Conservation (phyloP, 2,329 filamentous ascomycete genomes). For the Neobulgaria alba region DNA sequence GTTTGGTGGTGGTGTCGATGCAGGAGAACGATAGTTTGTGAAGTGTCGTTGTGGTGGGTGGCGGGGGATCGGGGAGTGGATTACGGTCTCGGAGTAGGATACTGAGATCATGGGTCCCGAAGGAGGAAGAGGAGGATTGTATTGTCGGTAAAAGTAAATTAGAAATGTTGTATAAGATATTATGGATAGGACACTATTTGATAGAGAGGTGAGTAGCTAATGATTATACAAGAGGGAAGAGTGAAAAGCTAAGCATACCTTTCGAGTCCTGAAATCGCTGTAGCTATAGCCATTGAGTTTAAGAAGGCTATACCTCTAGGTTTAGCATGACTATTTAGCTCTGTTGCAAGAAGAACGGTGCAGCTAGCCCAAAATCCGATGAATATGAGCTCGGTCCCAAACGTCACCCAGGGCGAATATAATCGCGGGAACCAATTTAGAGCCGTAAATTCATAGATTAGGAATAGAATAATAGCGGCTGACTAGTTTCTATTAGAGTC, state of each 20-base stretch:
- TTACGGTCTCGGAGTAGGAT: background rate
- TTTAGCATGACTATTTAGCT: background rate
- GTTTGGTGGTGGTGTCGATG: too few species aligned
- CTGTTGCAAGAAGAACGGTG: background rate
- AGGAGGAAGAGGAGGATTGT: background rate
- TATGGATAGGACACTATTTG: background rate
- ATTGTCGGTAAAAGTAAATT: background rate
- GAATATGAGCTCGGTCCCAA: background rate
- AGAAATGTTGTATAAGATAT: background rate
- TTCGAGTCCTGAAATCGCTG: background rate
- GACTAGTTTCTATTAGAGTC: background rate
- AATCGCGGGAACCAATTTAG: background rate
- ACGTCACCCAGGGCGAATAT: background rate
- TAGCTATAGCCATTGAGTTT: background rate
- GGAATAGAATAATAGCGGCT: background rate
- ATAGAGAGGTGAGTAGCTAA: background rate
- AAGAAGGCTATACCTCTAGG: background rate
- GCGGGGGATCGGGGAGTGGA: background rate
- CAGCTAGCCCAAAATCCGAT: background rate
- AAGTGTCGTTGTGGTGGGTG: background rate
- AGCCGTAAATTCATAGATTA: background rate
- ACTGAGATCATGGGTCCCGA: background rate
- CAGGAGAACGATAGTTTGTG: too few species aligned
- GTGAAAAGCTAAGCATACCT: background rate
- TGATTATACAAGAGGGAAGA: background rate